phyloP scores from a whole-genome alignment of 805 yeast species.

The Candida parachauliodes region DNA sequence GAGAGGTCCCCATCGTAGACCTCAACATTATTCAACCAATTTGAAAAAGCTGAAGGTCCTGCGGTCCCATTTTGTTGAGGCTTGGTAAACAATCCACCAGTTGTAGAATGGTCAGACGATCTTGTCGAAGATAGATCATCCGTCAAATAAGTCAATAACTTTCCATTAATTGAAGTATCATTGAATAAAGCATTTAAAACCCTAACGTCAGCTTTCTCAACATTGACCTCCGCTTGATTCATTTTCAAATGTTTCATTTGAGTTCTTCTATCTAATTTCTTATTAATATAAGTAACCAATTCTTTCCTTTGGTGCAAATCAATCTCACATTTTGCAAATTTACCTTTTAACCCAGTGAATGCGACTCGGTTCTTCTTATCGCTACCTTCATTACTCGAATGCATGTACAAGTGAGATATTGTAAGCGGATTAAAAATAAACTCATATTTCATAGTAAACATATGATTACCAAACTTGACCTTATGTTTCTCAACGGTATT shows the following conservation, averaged over 20 bases:
- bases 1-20: slow-evolving; percentile 27
- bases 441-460: slow-evolving; percentile 40
- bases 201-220: slow-evolving; percentile 65
- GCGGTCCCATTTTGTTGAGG: background rate
- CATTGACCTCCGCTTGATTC: slow-evolving; percentile 67
- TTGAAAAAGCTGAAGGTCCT: slow-evolving; percentile 9
- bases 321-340: slow-evolving; percentile 28
- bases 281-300: slow-evolving; percentile 33
- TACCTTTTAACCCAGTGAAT: slow-evolving; percentile 39
- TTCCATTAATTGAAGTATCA: slow-evolving; percentile 43
- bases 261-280: slow-evolving; percentile 32
- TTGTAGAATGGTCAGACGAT: slow-evolving; percentile 4
- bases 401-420: slow-evolving; percentile 34
- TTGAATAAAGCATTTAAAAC: slow-evolving; percentile 61
- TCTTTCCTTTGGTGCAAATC: slow-evolving; percentile 41
- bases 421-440: slow-evolving; percentile 37
- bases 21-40: slow-evolving; percentile 23
- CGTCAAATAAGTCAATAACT: slow-evolving; percentile 17
- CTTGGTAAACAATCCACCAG: background rate
- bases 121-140: slow-evolving; percentile 9
- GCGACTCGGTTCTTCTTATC: slow-evolving; percentile 21
- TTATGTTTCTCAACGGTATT: slow-evolving; percentile 18
- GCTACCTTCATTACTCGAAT: slow-evolving; percentile 20
- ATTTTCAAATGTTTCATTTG: slow-evolving; percentile 51
- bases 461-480: slow-evolving; percentile 36